phyloP scores from a whole-genome alignment of 2,329 filamentous ascomycete genomes.

The Trichoderma sp. region DNA sequence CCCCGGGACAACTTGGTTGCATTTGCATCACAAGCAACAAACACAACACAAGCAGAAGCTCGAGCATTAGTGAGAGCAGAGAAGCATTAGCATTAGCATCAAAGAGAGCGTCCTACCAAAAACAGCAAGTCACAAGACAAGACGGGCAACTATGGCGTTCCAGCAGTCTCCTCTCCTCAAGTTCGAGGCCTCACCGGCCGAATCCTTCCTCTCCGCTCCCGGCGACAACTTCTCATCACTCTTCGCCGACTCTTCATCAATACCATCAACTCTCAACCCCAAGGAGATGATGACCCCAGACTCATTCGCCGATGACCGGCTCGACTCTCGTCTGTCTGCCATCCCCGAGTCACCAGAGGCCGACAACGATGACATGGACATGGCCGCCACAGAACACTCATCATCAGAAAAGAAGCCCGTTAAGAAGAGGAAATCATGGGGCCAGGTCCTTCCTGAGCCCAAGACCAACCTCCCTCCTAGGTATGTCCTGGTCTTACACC shows the following conservation, averaged over 20 bases:
- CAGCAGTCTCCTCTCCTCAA: slow-evolving; percentile 48
- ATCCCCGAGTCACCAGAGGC: slow-evolving; percentile 25
- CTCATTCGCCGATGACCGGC: slow-evolving; percentile 37
- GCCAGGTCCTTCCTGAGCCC: slow-evolving; percentile 90
- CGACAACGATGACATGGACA: neutral
- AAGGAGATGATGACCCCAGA: slow-evolving; percentile 51
- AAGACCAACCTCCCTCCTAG: slow-evolving; percentile 94
- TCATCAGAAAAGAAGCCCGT: slow-evolving; percentile 64
- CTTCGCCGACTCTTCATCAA: slow-evolving; percentile 38
- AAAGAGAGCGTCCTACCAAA: neutral
- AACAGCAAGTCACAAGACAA: neutral
- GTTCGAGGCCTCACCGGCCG: slow-evolving; percentile 53
- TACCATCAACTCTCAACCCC: slow-evolving; percentile 42
- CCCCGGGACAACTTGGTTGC: slow-evolving; percentile 22
- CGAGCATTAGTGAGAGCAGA: neutral
- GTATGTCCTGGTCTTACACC: slow-evolving; percentile 44
- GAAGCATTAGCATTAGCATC: neutral
- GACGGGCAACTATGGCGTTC: slow-evolving; percentile 37
- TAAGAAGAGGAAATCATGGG: slow-evolving; percentile 99
- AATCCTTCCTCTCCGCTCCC: slow-evolving; percentile 53
- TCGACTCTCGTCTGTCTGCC: slow-evolving; percentile 26
- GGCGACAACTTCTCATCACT: slow-evolving; percentile 50
- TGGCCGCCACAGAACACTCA: slow-evolving; percentile 14
- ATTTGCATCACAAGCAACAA: neutral
- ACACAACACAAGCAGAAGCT: neutral